A percentile compares a stretch with the other conserved stretches of the same genome.
These are phyloP conservation scores for Parathielavia hyrcaniae DNA, from an alignment of 495 filamentous ascomycete genomes.

Conservation along the genomic window DNA sequence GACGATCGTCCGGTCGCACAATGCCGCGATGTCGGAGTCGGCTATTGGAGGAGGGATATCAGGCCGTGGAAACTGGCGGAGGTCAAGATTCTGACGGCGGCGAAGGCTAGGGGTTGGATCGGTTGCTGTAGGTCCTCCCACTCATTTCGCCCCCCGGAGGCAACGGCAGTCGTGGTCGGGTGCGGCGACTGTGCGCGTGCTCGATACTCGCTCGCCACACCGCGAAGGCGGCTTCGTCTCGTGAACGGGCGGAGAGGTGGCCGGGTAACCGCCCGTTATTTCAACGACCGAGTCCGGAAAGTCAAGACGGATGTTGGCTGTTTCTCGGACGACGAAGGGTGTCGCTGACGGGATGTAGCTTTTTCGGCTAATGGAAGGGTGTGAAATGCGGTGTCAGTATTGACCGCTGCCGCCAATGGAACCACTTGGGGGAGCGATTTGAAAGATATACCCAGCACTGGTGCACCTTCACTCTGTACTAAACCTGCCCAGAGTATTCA, in stretches of 20 bases:
- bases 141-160: slow-evolving; percentile 19
- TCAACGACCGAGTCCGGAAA: neutral
- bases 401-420: slow-evolving; percentile 6
- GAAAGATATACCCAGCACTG: neutral
- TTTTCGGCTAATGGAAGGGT: no score
- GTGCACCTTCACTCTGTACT: no score
- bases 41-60: neutral
- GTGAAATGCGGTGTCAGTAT: neutral
- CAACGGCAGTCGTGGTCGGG: slow-evolving; percentile 3
- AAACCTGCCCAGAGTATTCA: neutral
- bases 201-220: neutral
- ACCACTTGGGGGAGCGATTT: neutral
- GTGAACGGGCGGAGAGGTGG: neutral
- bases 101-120: slow-evolving; percentile 3
- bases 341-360: no score
- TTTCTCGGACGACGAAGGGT: no score
- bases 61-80: neutral
- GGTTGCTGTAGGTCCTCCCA: neutral
- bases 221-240: neutral
- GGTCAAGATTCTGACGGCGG: neutral
- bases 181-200: neutral
- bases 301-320: neutral
- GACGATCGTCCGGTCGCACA: neutral
- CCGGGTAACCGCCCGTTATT: neutral
- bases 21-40: neutral